phyloP scores from a whole-genome alignment of 208 protist genomes.

The Acanthamoeba divionensis region DNA sequence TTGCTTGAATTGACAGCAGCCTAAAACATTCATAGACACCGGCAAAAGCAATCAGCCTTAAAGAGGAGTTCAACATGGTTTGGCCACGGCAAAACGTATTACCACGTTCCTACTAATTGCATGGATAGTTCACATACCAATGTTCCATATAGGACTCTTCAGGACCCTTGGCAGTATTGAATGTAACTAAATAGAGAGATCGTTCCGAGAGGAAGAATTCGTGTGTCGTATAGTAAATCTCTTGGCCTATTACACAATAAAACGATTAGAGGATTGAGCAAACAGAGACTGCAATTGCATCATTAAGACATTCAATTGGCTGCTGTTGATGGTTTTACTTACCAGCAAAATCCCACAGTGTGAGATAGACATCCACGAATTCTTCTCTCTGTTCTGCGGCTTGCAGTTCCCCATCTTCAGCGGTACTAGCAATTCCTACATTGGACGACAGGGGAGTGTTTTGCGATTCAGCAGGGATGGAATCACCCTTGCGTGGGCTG shows the following conservation, averaged over 20 bases:
- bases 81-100: too few species aligned
- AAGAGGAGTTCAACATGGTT: too few species aligned
- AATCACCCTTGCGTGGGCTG: not conserved
- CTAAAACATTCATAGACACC: not conserved
- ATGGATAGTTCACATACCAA: slow-evolving; percentile 22
- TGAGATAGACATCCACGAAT: slow-evolving; percentile 51
- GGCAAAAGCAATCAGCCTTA: too few species aligned
- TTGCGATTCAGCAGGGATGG: not conserved
- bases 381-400: not conserved
- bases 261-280: not conserved
- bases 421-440: too few species aligned
- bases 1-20: slow-evolving; percentile 56
- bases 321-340: not conserved
- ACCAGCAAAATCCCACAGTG: slow-evolving; percentile 63
- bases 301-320: not conserved
- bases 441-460: not conserved
- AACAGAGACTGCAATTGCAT: not conserved
- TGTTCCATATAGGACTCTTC: slow-evolving; percentile 34
- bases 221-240: slow-evolving; percentile 70
- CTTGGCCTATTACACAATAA: not conserved
- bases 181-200: slow-evolving; percentile 64
- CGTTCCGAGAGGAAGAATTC: slow-evolving; percentile 69
- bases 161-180: slow-evolving; percentile 48
- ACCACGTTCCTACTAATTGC: too few species aligned
- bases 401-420: not conserved